These are phyloP conservation scores for Didymella exigua DNA, from an alignment of 2,329 filamentous ascomycete genomes.

Conservation along the genomic window DNA sequence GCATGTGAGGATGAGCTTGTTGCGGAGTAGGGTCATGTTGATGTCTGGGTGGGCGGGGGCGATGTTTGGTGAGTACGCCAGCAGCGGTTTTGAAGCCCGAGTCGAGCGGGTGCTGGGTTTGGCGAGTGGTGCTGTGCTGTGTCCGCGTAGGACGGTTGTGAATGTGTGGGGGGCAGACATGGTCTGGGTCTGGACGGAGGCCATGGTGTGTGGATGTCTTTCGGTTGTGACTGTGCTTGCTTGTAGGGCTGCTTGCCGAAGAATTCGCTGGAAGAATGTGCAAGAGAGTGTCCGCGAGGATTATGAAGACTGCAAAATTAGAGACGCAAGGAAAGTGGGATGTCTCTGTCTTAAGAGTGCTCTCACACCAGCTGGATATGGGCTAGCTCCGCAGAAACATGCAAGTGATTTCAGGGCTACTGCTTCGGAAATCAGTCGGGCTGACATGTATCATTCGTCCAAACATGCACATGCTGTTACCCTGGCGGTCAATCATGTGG, in stretches of 20 bases:
- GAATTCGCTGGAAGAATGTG: background rate
- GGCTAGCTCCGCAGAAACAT: slow-evolving; percentile 13
- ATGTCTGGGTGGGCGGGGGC: slow-evolving; percentile 33
- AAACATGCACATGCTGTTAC: slow-evolving; percentile 16
- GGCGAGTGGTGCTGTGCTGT: slow-evolving; percentile 14
- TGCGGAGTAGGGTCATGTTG: slow-evolving; percentile 33
- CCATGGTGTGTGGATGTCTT: slow-evolving; percentile 21
- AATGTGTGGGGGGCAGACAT: slow-evolving; percentile 28
- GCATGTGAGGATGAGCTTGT: slow-evolving; percentile 35
- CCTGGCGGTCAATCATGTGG: slow-evolving; percentile 17
- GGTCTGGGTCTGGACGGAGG: slow-evolving; percentile 36
- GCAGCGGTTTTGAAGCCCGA: slow-evolving; percentile 26
- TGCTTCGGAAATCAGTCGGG: slow-evolving; percentile 15
- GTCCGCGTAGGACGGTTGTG: slow-evolving; percentile 27
- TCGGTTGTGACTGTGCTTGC: background rate
- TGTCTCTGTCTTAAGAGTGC: slow-evolving; percentile 10
- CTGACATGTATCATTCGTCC: slow-evolving; percentile 10
- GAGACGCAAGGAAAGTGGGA: slow-evolving; percentile 14
- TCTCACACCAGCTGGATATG: slow-evolving; percentile 4
- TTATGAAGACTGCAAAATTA: slow-evolving; percentile 8
- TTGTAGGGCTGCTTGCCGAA: slow-evolving; percentile 7
- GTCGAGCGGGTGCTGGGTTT: slow-evolving; percentile 29
- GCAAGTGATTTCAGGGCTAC: slow-evolving; percentile 8
- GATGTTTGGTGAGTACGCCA: slow-evolving; percentile 32
- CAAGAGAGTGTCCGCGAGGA: background rate